Conservation (phyloP, 2,329 filamentous ascomycete genomes). For the Fusarium dimerum region DNA sequence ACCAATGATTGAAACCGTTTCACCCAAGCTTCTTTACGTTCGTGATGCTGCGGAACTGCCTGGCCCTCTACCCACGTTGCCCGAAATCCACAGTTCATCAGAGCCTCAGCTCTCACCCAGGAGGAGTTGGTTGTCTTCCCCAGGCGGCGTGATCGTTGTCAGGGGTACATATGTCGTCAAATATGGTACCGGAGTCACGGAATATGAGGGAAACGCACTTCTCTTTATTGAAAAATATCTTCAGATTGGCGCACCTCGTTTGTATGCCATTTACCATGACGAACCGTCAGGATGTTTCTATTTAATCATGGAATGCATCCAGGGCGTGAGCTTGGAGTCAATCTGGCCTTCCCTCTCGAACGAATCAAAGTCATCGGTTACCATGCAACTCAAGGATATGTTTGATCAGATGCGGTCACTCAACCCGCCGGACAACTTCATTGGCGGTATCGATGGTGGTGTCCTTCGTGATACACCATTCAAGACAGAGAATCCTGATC, state of each 20-base stretch:
- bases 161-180: constrained; percentile 8
- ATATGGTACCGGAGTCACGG: constrained; percentile 5
- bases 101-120: too few relatives aligned
- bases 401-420: constrained; percentile 5
- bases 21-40: constrained; percentile 4
- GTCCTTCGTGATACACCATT: background rate
- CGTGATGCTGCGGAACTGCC: constrained; percentile 4
- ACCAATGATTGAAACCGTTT: too few relatives aligned
- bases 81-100: background rate
- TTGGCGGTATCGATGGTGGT: constrained; percentile 1
- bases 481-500: background rate
- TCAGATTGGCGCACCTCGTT: too few relatives aligned
- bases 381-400: constrained; percentile 4
- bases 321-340: constrained; percentile 3
- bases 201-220: constrained; percentile 13
- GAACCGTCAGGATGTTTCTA: background rate
- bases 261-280: constrained; percentile 13
- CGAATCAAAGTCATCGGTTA: constrained; percentile 8
- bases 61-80: constrained; percentile 4
- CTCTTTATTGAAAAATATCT: background rate
- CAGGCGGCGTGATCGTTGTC: background rate
- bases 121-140: background rate
- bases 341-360: constrained; percentile 6
- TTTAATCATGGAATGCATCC: constrained; percentile 12
- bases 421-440: background rate